phyloP scores from a whole-genome alignment of 371 early-diverging fungal species.

The Sporodiniella umbellata region DNA sequence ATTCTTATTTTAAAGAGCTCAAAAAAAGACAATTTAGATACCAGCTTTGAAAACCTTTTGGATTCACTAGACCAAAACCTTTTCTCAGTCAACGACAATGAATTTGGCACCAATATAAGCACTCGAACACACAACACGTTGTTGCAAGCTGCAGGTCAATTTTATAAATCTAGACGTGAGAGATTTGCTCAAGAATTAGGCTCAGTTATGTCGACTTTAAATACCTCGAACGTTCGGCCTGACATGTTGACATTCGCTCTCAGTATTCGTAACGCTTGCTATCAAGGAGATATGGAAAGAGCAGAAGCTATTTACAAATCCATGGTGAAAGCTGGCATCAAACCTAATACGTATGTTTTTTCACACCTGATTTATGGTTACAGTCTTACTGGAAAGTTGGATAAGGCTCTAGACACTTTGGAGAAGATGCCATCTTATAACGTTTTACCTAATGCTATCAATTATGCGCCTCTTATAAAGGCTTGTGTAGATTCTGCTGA shows the following conservation, averaged over 20 bases:
- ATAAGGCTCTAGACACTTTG: constrained; percentile 25
- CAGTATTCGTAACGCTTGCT: constrained; percentile 33
- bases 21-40: not conserved
- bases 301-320: constrained; percentile 28
- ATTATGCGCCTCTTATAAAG: constrained; percentile 32
- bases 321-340: constrained; percentile 27
- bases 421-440: constrained; percentile 22
- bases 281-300: constrained; percentile 22
- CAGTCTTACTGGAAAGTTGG: constrained; percentile 19
- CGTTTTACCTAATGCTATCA: constrained; percentile 21
- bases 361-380: constrained; percentile 40
- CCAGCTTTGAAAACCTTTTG: constrained; percentile 8
- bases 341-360: constrained; percentile 36
- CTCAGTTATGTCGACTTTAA: constrained; percentile 11
- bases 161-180: constrained; percentile 4
- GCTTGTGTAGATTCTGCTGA: constrained; percentile 32
- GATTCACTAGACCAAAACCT: constrained; percentile 9
- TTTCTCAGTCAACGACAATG: not conserved
- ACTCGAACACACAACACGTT: constrained; percentile 36
- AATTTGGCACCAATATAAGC: not conserved
- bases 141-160: constrained; percentile 25
- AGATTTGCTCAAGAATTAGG: not conserved
- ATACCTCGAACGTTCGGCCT: constrained; percentile 13
- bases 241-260: constrained; percentile 34
- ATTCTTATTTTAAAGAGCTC: constrained; percentile 4